These are phyloP conservation scores for Termitomyces bulborhizus DNA, from an alignment of 768 basidiomycete species.

Conservation along the genomic window DNA sequence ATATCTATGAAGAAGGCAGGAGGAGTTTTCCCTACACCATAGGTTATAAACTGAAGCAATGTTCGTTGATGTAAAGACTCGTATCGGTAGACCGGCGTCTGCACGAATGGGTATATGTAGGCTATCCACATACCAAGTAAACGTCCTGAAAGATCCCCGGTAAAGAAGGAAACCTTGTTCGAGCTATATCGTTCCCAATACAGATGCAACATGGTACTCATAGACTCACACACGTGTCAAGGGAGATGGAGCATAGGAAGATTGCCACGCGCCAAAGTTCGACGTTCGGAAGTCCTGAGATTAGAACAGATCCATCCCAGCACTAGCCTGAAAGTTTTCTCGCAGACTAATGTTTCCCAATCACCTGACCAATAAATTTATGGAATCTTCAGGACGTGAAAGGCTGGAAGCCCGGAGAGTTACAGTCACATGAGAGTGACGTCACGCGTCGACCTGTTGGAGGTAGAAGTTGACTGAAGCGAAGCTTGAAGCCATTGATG, in stretches of 20 bases:
- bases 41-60: neutral
- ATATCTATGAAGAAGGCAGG: neutral
- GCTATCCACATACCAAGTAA: neutral
- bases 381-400: too few relatives aligned
- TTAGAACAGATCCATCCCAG: neutral
- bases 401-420: neutral
- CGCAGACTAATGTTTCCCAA: neutral
- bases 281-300: neutral
- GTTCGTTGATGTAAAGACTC: too few relatives aligned
- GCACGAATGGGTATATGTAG: neutral
- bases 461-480: too few relatives aligned
- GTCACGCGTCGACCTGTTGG: slow-evolving; percentile 15
- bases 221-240: neutral
- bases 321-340: neutral
- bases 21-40: too few relatives aligned
- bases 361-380: too few relatives aligned
- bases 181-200: neutral
- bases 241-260: neutral
- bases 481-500: slow-evolving; percentile 10
- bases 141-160: neutral
- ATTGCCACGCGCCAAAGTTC: neutral
- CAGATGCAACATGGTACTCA: neutral
- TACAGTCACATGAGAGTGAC: slow-evolving; percentile 12
- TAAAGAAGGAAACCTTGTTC: neutral
- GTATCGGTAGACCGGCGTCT: neutral